Percentiles rank a stretch among this genome's conserved stretches.
phyloP scores from a whole-genome alignment of 2,329 filamentous ascomycete species.

The Plenodomus biglobosus region DNA sequence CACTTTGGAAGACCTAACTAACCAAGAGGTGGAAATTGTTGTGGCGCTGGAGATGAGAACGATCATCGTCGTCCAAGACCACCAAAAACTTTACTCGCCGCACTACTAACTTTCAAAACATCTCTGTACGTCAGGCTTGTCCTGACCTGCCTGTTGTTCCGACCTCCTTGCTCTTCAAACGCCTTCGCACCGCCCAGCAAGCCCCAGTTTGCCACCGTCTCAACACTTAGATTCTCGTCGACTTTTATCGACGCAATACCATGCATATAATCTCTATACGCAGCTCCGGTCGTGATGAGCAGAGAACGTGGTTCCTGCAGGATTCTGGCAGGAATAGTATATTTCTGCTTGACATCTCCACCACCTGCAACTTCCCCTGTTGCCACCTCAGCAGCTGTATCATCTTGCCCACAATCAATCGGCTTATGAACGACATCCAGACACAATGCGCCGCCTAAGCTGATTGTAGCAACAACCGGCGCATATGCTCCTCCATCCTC shows the following conservation, averaged over 20 bases:
- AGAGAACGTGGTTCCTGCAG: constrained; percentile 83
- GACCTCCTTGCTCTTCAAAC: constrained; percentile 51
- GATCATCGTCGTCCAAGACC: constrained; percentile 9
- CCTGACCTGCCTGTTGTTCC: constrained; percentile 61
- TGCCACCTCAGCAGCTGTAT: neutral
- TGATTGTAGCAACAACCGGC: constrained; percentile 87
- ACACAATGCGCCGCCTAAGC: constrained; percentile 74
- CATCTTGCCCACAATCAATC: too few species aligned
- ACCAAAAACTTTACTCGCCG: constrained; percentile 37
- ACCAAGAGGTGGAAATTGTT: neutral
- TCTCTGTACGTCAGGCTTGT: constrained; percentile 83
- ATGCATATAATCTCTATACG: constrained; percentile 73
- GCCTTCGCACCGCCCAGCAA: constrained; percentile 58
- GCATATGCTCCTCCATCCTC: constrained; percentile 90
- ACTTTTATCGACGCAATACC: constrained; percentile 67
- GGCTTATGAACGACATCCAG: constrained; percentile 66
- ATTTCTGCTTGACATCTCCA: neutral
- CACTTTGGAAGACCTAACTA: too few species aligned
- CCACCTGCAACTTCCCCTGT: neutral
- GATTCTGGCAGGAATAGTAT: constrained; percentile 54
- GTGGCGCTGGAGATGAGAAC: neutral
- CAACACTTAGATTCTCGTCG: constrained; percentile 65
- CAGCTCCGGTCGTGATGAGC: constrained; percentile 67
- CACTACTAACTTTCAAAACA: constrained; percentile 59
- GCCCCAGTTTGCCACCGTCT: constrained; percentile 69